Conservation (phyloP, 768 basidiomycete species). For the Serendipita vermifera region DNA sequence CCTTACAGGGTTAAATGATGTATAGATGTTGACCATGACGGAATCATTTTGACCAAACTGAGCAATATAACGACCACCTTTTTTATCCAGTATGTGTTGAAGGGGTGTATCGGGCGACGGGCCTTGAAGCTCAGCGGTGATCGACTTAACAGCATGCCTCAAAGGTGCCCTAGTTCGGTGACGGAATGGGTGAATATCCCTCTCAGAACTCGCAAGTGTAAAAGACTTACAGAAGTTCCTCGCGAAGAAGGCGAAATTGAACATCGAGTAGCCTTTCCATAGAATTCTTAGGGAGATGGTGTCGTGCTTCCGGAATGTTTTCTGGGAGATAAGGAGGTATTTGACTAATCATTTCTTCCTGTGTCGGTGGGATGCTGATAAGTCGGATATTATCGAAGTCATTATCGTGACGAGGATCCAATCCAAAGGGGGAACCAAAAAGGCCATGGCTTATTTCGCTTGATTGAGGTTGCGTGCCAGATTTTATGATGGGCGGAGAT, state of each 20-base stretch:
- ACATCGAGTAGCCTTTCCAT: conserved; percentile 60
- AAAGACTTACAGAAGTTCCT: conserved; percentile 47
- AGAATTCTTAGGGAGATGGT: conserved; percentile 40
- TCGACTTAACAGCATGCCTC: conserved; percentile 36
- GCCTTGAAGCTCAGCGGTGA: conserved; percentile 33
- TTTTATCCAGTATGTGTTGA: conserved; percentile 8
- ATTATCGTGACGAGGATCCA: conserved; percentile 58
- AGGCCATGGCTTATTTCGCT: too few relatives aligned
- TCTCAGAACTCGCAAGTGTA: too few relatives aligned
- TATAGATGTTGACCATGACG: conserved; percentile 18
- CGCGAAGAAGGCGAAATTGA: conserved; percentile 61
- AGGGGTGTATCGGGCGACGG: conserved; percentile 10
- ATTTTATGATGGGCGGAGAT: too few relatives aligned
- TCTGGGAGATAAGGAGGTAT: conserved; percentile 47
- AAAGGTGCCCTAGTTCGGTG: conserved; percentile 46
- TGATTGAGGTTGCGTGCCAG: too few relatives aligned
- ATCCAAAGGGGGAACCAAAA: conserved; percentile 30
- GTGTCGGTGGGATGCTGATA: conserved; percentile 57
- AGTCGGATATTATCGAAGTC: conserved; percentile 41
- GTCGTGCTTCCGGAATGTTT: conserved; percentile 48
- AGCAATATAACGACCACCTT: conserved; percentile 19
- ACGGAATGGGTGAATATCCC: too few relatives aligned
- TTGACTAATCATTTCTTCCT: conserved; percentile 43
- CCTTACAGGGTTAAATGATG: conserved; percentile 12
- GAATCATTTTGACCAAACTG: conserved; percentile 8